Conservation (phyloP, 768 basidiomycete genomes). For the Trametes punicea region DNA sequence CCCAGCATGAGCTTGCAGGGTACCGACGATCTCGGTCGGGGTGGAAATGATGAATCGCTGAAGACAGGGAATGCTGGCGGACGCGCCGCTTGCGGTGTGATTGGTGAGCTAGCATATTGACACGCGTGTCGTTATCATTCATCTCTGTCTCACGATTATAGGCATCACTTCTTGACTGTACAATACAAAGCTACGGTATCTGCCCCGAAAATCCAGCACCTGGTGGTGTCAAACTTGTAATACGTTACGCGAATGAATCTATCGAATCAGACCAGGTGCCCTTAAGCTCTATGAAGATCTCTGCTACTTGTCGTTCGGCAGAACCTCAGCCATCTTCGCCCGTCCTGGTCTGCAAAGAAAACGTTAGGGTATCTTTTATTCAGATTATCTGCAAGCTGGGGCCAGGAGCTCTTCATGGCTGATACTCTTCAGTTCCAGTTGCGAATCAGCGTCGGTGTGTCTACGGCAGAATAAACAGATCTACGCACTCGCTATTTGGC, state of each 20-base stretch:
- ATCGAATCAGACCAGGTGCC: too few species aligned
- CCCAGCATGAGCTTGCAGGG: slow-evolving; percentile 44
- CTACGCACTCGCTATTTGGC: neutral
- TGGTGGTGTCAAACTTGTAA: too few species aligned
- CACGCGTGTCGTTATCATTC: neutral
- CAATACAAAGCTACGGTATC: too few species aligned
- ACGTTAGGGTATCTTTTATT: neutral
- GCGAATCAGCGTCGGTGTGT: neutral
- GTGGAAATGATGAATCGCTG: slow-evolving; percentile 61
- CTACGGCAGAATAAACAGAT: neutral
- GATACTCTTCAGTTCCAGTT: neutral
- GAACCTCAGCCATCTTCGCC: neutral
- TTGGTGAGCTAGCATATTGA: slow-evolving; percentile 41
- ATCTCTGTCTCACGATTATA: too few species aligned
- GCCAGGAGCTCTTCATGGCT: neutral
- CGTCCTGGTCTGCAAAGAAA: neutral
- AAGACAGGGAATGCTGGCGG: slow-evolving; percentile 79
- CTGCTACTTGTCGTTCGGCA: too few species aligned
- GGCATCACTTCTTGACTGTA: neutral
- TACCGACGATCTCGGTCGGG: slow-evolving; percentile 75
- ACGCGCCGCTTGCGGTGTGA: slow-evolving; percentile 79
- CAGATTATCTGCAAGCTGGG: neutral
- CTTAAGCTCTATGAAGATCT: too few species aligned
- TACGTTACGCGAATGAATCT: too few species aligned
- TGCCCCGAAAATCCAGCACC: too few species aligned